Percentiles rank a stretch among this genome's conserved stretches.
These are phyloP conservation scores for Teratosphaeria viscida DNA, from an alignment of 2,329 filamentous ascomycete species.

Conservation along the genomic window DNA sequence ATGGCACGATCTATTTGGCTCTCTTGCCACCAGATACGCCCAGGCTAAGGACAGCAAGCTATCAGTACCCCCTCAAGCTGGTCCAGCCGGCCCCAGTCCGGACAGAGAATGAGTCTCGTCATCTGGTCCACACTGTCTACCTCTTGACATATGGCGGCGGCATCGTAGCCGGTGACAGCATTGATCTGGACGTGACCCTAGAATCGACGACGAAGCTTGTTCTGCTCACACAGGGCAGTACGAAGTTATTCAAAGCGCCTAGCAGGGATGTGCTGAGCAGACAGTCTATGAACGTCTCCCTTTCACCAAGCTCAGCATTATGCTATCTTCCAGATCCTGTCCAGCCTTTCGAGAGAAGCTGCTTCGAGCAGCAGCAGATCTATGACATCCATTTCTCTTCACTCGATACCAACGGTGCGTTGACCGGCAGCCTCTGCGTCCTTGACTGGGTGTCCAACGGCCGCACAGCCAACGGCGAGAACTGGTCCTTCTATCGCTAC, in stretches of 20 bases:
- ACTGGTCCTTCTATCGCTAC: constrained; percentile 76
- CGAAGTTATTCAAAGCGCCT: constrained; percentile 85
- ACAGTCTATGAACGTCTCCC: constrained; percentile 34
- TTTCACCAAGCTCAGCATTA: constrained; percentile 41
- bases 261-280: constrained; percentile 30
- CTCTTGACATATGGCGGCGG: constrained; percentile 91
- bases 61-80: constrained; percentile 91
- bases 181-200: constrained; percentile 62
- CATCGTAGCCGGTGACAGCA: constrained; percentile 74
- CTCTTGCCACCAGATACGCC: constrained; percentile 62
- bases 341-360: constrained; percentile 75
- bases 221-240: constrained; percentile 61
- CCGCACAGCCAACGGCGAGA: constrained; percentile 70
- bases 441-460: constrained; percentile 94
- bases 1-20: constrained; percentile 65
- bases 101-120: constrained; percentile 20
- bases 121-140: constrained; percentile 66
- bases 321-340: constrained; percentile 79
- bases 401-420: neutral
- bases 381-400: constrained; percentile 40
- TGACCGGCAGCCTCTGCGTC: constrained; percentile 54
- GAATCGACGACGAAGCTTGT: constrained; percentile 54
- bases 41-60: constrained; percentile 63
- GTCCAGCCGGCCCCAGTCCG: constrained; percentile 65
- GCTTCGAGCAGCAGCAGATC: constrained; percentile 73